Conservation (phyloP, 306 rosid genomes). For the Cucurbita maxima region DNA sequence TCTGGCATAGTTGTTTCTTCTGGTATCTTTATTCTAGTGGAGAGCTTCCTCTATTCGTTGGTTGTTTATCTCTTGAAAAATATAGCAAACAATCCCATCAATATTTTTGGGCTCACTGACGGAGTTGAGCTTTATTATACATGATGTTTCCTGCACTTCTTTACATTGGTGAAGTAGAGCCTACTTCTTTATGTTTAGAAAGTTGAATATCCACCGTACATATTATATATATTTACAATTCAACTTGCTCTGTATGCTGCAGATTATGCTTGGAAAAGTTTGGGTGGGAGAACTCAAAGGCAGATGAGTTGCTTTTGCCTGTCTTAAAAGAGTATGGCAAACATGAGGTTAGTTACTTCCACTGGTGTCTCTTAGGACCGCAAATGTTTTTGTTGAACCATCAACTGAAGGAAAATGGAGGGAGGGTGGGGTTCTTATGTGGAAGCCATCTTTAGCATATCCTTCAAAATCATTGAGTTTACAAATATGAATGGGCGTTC, state of each 20-base stretch:
- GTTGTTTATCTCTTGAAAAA: not conserved
- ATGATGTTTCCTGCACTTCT: not conserved
- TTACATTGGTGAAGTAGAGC: not conserved
- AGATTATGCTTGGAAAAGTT: slow-evolving; percentile 96
- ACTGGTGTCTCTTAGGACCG: not conserved
- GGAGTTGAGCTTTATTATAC: not conserved
- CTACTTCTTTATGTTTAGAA: not conserved
- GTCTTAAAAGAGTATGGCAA: slow-evolving; percentile 75
- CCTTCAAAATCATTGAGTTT: not conserved
- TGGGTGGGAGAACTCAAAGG: slow-evolving; percentile 76
- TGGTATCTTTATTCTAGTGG: not conserved
- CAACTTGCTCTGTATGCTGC: slow-evolving; percentile 11
- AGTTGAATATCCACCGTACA: not conserved
- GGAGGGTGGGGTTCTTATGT: not conserved
- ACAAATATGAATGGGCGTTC: not conserved
- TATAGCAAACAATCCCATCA: not conserved
- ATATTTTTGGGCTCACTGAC: not conserved
- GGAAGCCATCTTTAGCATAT: not conserved
- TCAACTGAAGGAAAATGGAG: not conserved
- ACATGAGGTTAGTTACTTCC: slow-evolving; percentile 44
- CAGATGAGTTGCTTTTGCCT: slow-evolving; percentile 74
- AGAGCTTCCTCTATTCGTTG: not conserved
- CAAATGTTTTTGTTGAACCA: not conserved
- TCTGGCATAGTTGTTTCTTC: not conserved
- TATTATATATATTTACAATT: not conserved